phyloP scores from a whole-genome alignment of 805 yeast genomes.

The Candida tallmaniae region DNA sequence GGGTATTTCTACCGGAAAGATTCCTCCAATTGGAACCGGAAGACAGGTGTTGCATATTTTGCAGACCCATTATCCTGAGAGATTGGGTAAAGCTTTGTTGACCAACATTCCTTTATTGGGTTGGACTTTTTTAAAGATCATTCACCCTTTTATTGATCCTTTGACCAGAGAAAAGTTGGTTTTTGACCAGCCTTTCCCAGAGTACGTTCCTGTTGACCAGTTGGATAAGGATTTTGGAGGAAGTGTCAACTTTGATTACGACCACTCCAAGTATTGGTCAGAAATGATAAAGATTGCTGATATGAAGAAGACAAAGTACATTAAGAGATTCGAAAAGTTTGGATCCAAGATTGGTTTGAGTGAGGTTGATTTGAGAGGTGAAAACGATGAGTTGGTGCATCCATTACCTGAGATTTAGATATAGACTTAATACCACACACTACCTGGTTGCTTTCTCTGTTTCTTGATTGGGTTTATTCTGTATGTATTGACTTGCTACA shows the following conservation, averaged over 20 bases:
- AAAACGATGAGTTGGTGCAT: conserved; percentile 22
- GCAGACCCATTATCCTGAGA: conserved; percentile 96
- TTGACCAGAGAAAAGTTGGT: conserved; percentile 90
- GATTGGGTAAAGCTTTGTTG: conserved; percentile 87
- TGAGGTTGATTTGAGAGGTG: conserved; percentile 70
- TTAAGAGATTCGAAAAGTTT: conserved; percentile 63
- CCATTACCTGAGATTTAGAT: conserved; percentile 14
- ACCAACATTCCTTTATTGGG: conserved; percentile 94
- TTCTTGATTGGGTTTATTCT: no score
- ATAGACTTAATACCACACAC: not conserved
- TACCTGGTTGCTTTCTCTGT: not conserved
- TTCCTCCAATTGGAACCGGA: conserved; percentile 87
- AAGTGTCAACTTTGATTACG: conserved; percentile 72
- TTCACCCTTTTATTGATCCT: conserved; percentile 96
- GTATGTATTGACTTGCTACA: not conserved
- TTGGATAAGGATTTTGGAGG: conserved; percentile 87
- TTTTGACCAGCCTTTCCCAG: conserved; percentile 80
- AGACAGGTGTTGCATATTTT: conserved; percentile 88
- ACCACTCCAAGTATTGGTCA: conserved; percentile 79
- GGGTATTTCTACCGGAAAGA: conserved; percentile 55
- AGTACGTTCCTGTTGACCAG: conserved; percentile 78
- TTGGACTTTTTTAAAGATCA: conserved; percentile 85
- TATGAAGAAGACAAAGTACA: conserved; percentile 56
- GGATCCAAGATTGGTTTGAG: conserved; percentile 72
- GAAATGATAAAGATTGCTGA: conserved; percentile 57